Conservation (phyloP, 495 filamentous ascomycete species). For the Aspergillus sclerotiicarbonarius region DNA sequence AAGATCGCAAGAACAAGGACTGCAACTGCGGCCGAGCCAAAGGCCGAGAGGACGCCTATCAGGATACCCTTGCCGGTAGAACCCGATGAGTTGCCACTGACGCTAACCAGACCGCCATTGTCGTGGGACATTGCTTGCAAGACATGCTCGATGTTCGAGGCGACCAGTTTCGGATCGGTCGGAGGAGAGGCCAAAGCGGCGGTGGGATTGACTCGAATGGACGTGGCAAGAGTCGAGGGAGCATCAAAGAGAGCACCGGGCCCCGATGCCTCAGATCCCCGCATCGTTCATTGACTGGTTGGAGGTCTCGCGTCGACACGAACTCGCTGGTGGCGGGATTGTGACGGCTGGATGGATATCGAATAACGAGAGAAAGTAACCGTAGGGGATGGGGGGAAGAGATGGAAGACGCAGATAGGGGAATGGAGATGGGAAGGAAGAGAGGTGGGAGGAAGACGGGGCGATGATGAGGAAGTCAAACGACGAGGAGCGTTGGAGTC, state of each 20-base stretch:
- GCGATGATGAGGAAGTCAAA: not conserved
- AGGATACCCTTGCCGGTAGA: constrained; percentile 78
- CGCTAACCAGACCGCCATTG: constrained; percentile 25
- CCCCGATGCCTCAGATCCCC: constrained; percentile 44
- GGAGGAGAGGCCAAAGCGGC: constrained; percentile 16
- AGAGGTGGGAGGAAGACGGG: not conserved
- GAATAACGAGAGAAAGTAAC: not conserved
- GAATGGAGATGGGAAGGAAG: not conserved
- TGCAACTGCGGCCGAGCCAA: constrained; percentile 85
- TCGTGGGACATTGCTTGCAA: constrained; percentile 28
- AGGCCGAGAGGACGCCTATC: constrained; percentile 94
- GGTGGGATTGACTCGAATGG: constrained; percentile 32
- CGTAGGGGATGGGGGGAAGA: not conserved
- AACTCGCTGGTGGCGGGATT: not conserved
- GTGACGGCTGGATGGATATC: not conserved
- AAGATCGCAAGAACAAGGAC: constrained; percentile 77
- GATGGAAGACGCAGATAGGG: constrained; percentile 8
- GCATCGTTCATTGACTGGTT: constrained; percentile 47
- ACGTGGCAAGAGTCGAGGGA: constrained; percentile 35
- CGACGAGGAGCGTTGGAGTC: no score
- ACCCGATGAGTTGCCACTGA: constrained; percentile 41
- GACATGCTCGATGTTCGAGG: constrained; percentile 30
- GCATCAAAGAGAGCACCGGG: constrained; percentile 39
- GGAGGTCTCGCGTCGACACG: constrained; percentile 11
- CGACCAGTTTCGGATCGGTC: constrained; percentile 15